A percentile compares a stretch with the other conserved stretches of the same genome.
Conservation (phyloP, 768 basidiomycete genomes). For the Candolleomyces efflorescens region DNA sequence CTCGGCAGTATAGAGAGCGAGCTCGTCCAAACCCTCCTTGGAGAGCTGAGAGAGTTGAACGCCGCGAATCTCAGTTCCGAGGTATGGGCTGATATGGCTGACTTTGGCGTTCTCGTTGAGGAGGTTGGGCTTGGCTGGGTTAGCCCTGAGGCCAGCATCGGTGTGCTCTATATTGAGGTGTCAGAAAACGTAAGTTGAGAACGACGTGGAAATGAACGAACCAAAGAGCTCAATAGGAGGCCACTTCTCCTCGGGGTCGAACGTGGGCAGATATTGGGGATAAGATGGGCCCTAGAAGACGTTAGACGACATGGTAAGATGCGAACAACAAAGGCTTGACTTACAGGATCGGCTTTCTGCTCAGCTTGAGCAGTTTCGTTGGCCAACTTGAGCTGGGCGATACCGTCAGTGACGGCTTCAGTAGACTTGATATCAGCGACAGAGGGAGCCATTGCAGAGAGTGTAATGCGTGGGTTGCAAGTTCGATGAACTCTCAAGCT, state of each 20-base stretch:
- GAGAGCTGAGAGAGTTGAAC: slow-evolving; percentile 50
- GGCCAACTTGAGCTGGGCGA: too few relatives aligned
- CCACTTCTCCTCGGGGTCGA: slow-evolving; percentile 45
- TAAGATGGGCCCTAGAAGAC: too few relatives aligned
- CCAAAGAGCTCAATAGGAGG: slow-evolving; percentile 44
- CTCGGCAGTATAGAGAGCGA: slow-evolving; percentile 47
- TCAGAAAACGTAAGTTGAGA: not conserved
- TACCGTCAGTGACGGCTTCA: too few relatives aligned
- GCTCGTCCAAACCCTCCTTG: slow-evolving; percentile 48
- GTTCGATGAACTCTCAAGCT: too few relatives aligned
- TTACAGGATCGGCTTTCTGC: too few relatives aligned
- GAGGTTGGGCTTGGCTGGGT: slow-evolving; percentile 47
- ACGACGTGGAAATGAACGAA: slow-evolving; percentile 15
- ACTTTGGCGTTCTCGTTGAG: slow-evolving; percentile 35
- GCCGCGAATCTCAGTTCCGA: slow-evolving; percentile 47
- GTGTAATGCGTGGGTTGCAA: too few relatives aligned
- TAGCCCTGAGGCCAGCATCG: slow-evolving; percentile 44
- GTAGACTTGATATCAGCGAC: too few relatives aligned
- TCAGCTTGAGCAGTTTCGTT: too few relatives aligned
- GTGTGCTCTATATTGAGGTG: slow-evolving; percentile 25
- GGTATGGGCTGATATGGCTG: slow-evolving; percentile 41
- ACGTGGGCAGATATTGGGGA: slow-evolving; percentile 36
- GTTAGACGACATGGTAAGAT: too few relatives aligned
- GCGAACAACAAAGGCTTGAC: too few relatives aligned
- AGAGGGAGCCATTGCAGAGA: too few relatives aligned